These are phyloP conservation scores for Tuber aestivum DNA, from an alignment of 495 filamentous ascomycete genomes.

Conservation along the genomic window DNA sequence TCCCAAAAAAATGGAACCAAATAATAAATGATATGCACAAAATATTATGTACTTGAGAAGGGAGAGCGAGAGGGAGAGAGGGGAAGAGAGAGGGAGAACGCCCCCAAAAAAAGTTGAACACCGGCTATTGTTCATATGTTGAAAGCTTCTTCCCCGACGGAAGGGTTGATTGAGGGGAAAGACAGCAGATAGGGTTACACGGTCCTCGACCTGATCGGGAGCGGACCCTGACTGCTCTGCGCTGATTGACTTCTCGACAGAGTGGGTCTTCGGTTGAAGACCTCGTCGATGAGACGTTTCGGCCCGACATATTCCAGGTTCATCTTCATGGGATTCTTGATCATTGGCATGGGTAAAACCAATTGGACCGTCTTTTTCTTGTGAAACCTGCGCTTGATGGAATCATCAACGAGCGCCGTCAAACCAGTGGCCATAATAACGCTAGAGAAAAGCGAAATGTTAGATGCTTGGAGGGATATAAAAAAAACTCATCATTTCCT, in stretches of 20 bases:
- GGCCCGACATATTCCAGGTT: constrained; percentile 64
- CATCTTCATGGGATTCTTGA: constrained; percentile 55
- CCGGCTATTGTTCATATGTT: constrained; percentile 3
- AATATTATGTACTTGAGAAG: constrained; percentile 2
- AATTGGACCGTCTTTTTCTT: constrained; percentile 56
- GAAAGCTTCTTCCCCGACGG: too few relatives aligned
- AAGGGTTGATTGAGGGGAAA: not conserved
- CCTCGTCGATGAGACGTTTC: constrained; percentile 68
- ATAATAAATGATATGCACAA: constrained; percentile 13
- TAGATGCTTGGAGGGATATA: not conserved
- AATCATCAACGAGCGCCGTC: constrained; percentile 85
- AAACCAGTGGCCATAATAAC: constrained; percentile 86
- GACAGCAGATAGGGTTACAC: constrained; percentile 34
- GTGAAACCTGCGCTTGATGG: constrained; percentile 75
- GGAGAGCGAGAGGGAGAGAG: not conserved
- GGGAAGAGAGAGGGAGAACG: not conserved
- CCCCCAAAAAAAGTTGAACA: not conserved
- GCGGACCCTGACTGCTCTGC: constrained; percentile 45
- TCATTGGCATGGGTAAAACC: constrained; percentile 52
- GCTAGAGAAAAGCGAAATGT: constrained; percentile 48
- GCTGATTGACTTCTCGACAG: constrained; percentile 41
- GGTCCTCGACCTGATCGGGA: constrained; percentile 44
- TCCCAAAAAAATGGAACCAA: constrained; percentile 1
- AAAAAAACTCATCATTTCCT: constrained; percentile 19
- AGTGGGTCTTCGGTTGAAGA: constrained; percentile 60